These are phyloP conservation scores for Magnolia sinica DNA, from an alignment of 164 flowering plant genomes.

Conservation along the genomic window DNA sequence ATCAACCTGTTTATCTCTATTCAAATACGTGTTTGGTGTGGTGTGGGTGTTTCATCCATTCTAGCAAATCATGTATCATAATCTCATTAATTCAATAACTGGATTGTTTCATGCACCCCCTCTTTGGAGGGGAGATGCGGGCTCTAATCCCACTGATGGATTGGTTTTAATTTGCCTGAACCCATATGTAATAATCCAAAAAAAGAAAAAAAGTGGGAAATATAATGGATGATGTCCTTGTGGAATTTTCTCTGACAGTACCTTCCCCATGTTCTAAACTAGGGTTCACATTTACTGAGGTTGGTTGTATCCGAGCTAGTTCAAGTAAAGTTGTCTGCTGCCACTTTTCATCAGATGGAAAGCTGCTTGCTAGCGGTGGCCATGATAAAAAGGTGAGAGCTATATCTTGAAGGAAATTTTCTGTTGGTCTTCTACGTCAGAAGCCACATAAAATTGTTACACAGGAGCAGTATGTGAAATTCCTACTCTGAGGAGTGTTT, in stretches of 20 bases:
- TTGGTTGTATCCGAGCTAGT: slow-evolving; percentile 66
- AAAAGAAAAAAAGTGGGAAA: too few species aligned
- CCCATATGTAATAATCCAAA: too few species aligned
- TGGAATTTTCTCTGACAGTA: slow-evolving; percentile 13
- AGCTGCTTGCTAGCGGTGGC: slow-evolving; percentile 91
- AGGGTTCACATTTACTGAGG: slow-evolving; percentile 81
- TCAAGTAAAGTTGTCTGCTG: slow-evolving; percentile 76
- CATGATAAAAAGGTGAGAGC: slow-evolving; percentile 70
- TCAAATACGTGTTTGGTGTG: too few species aligned
- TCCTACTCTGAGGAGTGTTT: slow-evolving; percentile 1
- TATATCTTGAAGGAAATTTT: neutral
- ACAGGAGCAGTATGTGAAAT: neutral
- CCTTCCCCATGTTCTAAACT: slow-evolving; percentile 5
- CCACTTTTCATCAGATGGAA: slow-evolving; percentile 97
- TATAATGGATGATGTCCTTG: neutral
- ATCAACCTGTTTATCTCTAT: too few species aligned
- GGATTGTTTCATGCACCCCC: too few species aligned
- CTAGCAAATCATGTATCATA: too few species aligned
- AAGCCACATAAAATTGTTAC: neutral
- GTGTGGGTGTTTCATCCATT: too few species aligned
- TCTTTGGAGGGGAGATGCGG: too few species aligned
- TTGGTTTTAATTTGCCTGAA: too few species aligned
- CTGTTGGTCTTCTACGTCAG: neutral
- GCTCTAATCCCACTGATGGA: too few species aligned
- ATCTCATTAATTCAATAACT: too few species aligned